Evolutionary conservation across 2,329 filamentous ascomycete species (phyloP), one percentile per base, ranked within the genome.

Genomic region (Pseudocercospora pini-densiflorae): DNA sequence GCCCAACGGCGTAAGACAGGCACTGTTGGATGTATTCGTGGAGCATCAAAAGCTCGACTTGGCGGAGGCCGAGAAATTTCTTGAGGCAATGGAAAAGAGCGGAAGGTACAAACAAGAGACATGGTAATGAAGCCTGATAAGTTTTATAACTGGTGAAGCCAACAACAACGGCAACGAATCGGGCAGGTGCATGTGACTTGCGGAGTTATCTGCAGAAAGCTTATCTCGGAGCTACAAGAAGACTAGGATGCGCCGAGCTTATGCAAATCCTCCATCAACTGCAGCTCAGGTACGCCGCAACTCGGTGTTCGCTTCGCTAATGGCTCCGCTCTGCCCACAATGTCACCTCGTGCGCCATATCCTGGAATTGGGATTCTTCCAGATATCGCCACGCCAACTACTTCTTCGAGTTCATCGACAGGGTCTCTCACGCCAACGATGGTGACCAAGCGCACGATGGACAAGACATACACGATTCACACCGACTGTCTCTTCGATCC

Each of bases 61-160:
- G 57, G 78, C 88, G 87, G 10, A 79, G 87, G 64, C 91, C 89
- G 76, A 87, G 87, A 72, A 89, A 91, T 68, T 69, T 61, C 43
- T 71, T 12, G 62, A 80, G 27, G 73, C 67, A 3, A 84, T 91
- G 84, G 88, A 90, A 78, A 89, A 86, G 75, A 79, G 75, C 29
- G 88, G 87, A 4, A 78, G 87, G 60, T 91, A 90, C 75, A 86
- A 87, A 71, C 89, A 91, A 74, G 89, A 92, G 78, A 91, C 89
- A 4, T 92, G 89, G 89, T 91, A 31, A 58, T 58, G 29, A 24
- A 10, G 29, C 55, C 55, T 14, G 29, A 58, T 24, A 14, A 21
- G 23, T 58, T 43, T 43, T 33, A 12, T n/a, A 16, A 19, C 16
- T 55, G 27, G 21, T 51, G 23, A 24, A 14, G 16, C 51, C 51